Evolutionary conservation across 257 asterid genomes (phyloP).

Genomic region (Scutellaria baicalensis): DNA sequence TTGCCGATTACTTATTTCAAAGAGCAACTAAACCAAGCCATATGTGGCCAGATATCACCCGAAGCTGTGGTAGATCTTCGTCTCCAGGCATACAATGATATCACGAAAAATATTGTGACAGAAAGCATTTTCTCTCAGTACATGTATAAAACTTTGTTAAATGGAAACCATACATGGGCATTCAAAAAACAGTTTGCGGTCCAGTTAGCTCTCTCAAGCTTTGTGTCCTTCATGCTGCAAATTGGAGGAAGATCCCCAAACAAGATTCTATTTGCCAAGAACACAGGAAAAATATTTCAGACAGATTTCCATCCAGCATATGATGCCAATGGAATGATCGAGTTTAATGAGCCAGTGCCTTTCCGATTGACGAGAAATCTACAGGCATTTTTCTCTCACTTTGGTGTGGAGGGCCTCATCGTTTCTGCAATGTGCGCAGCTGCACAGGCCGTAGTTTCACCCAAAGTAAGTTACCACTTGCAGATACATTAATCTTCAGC

Average conservation of each 20-base stretch:
- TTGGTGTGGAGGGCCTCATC: conserved; percentile 93
- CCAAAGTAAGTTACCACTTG: conserved; percentile 57
- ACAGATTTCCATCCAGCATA: conserved; percentile 98
- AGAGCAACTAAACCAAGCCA: conserved; percentile 97
- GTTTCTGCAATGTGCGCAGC: conserved; percentile 97
- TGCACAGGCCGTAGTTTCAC: conserved; percentile 93
- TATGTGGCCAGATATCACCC: conserved; percentile 86
- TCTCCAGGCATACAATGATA: conserved; percentile 83
- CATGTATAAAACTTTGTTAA: conserved; percentile 89
- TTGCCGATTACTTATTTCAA: conserved; percentile 81
- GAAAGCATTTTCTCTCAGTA: conserved; percentile 96
- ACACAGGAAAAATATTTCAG: conserved; percentile 94
- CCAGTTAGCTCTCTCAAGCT: conserved; percentile 95
- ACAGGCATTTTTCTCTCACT: conserved; percentile 93
- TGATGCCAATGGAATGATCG: conserved; percentile 94
- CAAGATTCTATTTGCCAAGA: conserved; percentile 93
- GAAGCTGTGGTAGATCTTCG: conserved; percentile 98
- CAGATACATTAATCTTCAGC: background rate
- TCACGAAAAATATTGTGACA: conserved; percentile 68
- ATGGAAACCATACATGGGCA: conserved; percentile 94
- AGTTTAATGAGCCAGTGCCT: conserved; percentile 93
- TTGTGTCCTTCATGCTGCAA: conserved; percentile 93
- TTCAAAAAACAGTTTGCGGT: conserved; percentile 95
- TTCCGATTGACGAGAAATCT: conserved; percentile 94
- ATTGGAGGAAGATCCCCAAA: conserved; percentile 98